Conservation (phyloP, 257 asterid species). For the Cynanchum wilfordii region DNA sequence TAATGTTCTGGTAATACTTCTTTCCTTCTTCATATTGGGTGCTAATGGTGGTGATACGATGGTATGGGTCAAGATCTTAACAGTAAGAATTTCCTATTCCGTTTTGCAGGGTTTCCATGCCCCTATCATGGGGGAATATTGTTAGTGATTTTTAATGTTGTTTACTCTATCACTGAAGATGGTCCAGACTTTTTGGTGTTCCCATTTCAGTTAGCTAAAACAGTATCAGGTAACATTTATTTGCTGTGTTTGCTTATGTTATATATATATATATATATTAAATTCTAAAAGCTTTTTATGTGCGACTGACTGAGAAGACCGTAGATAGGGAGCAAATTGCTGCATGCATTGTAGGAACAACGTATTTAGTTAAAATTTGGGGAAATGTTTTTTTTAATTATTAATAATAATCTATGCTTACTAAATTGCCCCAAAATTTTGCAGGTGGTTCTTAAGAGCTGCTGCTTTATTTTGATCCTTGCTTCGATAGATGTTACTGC, state of each 20-base stretch:
- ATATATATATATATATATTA: too few relatives aligned
- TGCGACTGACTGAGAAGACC: not conserved
- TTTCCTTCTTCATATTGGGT: not conserved
- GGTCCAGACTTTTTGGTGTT: not conserved
- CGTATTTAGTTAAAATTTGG: not conserved
- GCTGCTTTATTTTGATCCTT: not conserved
- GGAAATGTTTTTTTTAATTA: too few relatives aligned
- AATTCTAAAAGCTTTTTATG: too few relatives aligned
- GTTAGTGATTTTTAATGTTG: not conserved
- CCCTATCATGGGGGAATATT: not conserved
- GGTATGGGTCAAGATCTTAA: not conserved
- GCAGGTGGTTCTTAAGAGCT: slow-evolving; percentile 10
- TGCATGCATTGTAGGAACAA: not conserved
- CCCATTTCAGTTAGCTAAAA: not conserved
- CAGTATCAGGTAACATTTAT: slow-evolving; percentile 1
- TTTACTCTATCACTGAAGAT: not conserved
- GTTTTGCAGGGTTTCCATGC: not conserved
- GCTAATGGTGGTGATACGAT: not conserved
- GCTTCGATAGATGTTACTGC: not conserved
- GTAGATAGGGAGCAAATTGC: not conserved
- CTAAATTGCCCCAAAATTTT: not conserved
- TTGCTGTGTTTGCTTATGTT: not conserved
- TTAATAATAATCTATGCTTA: not conserved
- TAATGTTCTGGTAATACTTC: slow-evolving; percentile 26
- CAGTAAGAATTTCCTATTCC: not conserved